Percentiles rank a stretch among this genome's conserved stretches.
These are phyloP conservation scores for Castanea sativa DNA, from an alignment of 306 rosid genomes.

Conservation along the genomic window DNA sequence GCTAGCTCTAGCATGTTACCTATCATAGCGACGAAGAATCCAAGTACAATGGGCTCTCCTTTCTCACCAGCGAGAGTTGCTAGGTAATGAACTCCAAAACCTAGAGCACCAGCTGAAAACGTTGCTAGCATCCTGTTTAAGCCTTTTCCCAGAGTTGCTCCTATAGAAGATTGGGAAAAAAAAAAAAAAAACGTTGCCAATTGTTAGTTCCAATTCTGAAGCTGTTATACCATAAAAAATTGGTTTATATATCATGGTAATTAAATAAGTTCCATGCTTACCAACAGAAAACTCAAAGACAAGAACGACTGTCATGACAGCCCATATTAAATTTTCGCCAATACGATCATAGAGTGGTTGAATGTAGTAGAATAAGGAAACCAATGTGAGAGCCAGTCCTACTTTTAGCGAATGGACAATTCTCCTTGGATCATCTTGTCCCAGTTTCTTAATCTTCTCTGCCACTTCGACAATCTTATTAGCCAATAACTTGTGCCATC, in stretches of 20 bases:
- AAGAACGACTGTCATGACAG: slow-evolving; percentile 21
- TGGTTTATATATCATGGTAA: too few species aligned
- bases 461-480: not conserved
- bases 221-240: not conserved
- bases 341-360: slow-evolving; percentile 21
- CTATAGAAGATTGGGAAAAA: slow-evolving; percentile 5
- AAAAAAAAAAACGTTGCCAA: too few species aligned
- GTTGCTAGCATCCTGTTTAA: slow-evolving; percentile 40
- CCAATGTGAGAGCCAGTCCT: slow-evolving; percentile 27
- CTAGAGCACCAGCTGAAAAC: slow-evolving; percentile 30
- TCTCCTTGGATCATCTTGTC: slow-evolving; percentile 30
- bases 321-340: slow-evolving; percentile 25
- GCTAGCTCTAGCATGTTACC: not conserved
- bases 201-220: too few species aligned
- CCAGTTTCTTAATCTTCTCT: slow-evolving; percentile 15
- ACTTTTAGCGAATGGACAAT: slow-evolving; percentile 31
- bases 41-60: slow-evolving; percentile 32
- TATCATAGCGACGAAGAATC: slow-evolving; percentile 12
- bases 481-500: not conserved
- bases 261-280: not conserved
- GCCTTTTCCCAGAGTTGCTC: slow-evolving; percentile 42
- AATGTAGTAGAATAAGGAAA: slow-evolving; percentile 15
- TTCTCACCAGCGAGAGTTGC: slow-evolving; percentile 25
- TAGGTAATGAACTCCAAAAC: slow-evolving; percentile 28
- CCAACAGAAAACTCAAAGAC: slow-evolving; percentile 31